These are phyloP conservation scores for Sarocladiaceae sp. DNA, from an alignment of 2,329 filamentous ascomycete genomes.

Conservation along the genomic window DNA sequence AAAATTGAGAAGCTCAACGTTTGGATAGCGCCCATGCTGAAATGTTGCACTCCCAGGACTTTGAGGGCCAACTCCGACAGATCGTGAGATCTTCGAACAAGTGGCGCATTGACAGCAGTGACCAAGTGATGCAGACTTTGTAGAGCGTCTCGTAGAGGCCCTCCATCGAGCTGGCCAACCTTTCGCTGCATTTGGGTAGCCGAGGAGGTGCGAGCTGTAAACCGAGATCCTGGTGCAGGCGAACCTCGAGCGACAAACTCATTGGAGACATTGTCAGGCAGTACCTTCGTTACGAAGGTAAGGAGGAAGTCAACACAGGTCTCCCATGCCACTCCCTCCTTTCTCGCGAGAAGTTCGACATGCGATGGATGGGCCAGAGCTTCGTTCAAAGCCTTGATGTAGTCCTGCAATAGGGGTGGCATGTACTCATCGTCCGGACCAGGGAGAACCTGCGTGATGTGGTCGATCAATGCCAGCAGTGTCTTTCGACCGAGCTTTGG, in stretches of 20 bases:
- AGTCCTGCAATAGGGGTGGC: slow-evolving; percentile 65
- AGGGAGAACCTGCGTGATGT: slow-evolving; percentile 70
- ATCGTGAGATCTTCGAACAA: slow-evolving; percentile 47
- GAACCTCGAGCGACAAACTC: slow-evolving; percentile 32
- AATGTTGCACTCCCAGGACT: slow-evolving; percentile 53
- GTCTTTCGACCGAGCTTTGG: slow-evolving; percentile 68
- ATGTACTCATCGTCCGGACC: slow-evolving; percentile 56
- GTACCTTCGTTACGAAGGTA: slow-evolving; percentile 47
- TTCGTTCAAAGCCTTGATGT: slow-evolving; percentile 66
- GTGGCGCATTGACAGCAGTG: slow-evolving; percentile 60
- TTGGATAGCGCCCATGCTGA: slow-evolving; percentile 57
- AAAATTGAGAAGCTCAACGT: slow-evolving; percentile 69
- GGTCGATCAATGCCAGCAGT: slow-evolving; percentile 69
- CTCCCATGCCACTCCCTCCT: slow-evolving; percentile 57
- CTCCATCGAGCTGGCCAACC: slow-evolving; percentile 21
- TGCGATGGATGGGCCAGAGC: slow-evolving; percentile 70
- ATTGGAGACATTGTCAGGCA: slow-evolving; percentile 24
- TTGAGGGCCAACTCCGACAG: slow-evolving; percentile 52
- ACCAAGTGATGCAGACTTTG: slow-evolving; percentile 60
- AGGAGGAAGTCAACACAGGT: slow-evolving; percentile 65
- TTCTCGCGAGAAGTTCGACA: slow-evolving; percentile 66
- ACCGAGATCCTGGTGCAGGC: slow-evolving; percentile 33
- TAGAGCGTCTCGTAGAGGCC: slow-evolving; percentile 36
- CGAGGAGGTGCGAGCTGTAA: slow-evolving; percentile 22
- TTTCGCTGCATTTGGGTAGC: slow-evolving; percentile 25